A percentile compares a stretch with the other conserved stretches of the same genome.
Conservation (phyloP, 495 filamentous ascomycete genomes). For the Aspergillus kassunensis region DNA sequence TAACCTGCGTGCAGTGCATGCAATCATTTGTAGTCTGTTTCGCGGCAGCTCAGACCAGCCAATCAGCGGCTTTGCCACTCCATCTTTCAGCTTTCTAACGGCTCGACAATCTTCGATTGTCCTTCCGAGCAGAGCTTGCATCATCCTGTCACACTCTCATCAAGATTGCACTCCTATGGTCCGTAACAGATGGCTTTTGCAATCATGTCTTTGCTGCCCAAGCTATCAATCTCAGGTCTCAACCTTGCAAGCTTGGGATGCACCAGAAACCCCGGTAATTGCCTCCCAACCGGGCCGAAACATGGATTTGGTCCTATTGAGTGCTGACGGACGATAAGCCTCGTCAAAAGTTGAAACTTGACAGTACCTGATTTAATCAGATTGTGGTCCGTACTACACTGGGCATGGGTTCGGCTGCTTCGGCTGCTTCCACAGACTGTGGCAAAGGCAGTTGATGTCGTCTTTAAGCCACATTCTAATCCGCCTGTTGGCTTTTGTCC, state of each 20-base stretch:
- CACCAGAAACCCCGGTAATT: neutral
- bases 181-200: no score
- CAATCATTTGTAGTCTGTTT: slow-evolving; percentile 4
- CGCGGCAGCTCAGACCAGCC: slow-evolving; percentile 2
- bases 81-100: neutral
- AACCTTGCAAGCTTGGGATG: no score
- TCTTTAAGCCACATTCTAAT: neutral
- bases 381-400: no score
- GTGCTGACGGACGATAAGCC: neutral
- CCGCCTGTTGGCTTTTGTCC: no score
- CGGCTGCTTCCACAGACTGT: neutral
- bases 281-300: neutral
- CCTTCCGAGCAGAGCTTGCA: neutral
- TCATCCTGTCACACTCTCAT: no score
- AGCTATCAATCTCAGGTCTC: no score
- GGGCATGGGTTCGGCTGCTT: no score
- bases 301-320: neutral
- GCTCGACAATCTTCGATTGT: neutral
- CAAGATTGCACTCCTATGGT: no score
- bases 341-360: no score
- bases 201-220: no score
- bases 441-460: neutral
- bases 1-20: no score
- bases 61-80: slow-evolving; percentile 1
- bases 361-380: no score